Evolutionary conservation across 2,329 filamentous ascomycete species (phyloP).

Genomic region (Epichloe uncinata): DNA sequence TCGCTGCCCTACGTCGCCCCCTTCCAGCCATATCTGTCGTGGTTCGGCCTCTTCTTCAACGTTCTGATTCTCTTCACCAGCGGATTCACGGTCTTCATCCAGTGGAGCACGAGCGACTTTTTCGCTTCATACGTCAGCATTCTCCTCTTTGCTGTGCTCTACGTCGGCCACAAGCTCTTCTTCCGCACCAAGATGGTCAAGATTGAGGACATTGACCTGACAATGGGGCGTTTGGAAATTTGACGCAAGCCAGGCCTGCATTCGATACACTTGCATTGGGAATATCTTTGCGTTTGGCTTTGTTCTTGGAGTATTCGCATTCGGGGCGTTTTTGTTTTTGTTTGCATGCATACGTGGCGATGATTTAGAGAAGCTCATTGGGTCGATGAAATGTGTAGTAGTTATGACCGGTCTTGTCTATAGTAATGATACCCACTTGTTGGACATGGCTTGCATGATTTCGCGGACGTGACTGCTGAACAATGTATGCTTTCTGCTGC

Average conservation of each 20-base stretch:
- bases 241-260: not conserved
- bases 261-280: too few relatives aligned
- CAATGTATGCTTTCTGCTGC: not conserved
- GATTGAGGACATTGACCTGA: conserved; percentile 23
- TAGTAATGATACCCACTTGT: conserved; percentile 6
- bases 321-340: not conserved
- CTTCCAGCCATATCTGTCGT: conserved; percentile 50
- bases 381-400: not conserved
- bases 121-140: conserved; percentile 53
- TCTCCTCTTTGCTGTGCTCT: conserved; percentile 48
- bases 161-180: conserved; percentile 45
- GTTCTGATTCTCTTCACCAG: conserved; percentile 51
- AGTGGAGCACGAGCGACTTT: conserved; percentile 47
- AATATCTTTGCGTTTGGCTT: too few relatives aligned
- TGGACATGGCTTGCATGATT: not conserved
- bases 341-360: conserved; percentile 3
- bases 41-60: conserved; percentile 54
- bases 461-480: not conserved
- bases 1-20: conserved; percentile 47
- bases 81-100: conserved; percentile 55
- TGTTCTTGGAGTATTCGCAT: not conserved
- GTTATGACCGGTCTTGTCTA: not conserved
- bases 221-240: conserved; percentile 3
- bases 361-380: not conserved
- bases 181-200: conserved; percentile 26